These are phyloP conservation scores for Phytomonas francai DNA, from an alignment of 208 protist species.

Conservation along the genomic window DNA sequence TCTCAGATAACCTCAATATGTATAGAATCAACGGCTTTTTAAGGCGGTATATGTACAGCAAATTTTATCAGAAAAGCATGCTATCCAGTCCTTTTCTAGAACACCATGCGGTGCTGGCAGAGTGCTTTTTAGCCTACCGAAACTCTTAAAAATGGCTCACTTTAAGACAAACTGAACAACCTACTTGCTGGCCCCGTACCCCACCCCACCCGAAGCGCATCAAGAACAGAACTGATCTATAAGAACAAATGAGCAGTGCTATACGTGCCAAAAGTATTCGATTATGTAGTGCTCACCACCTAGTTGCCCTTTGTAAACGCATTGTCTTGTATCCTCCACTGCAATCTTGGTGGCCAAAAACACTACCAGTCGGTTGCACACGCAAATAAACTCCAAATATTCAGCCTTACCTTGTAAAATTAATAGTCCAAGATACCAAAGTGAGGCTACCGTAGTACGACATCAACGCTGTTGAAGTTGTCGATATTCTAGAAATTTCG, in stretches of 20 bases:
- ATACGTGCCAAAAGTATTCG: neutral
- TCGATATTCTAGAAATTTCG: neutral
- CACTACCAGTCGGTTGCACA: neutral
- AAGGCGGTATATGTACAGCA: neutral
- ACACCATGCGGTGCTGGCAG: neutral
- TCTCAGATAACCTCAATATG: neutral
- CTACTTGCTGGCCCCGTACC: neutral
- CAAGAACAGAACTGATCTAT: neutral
- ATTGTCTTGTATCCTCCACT: neutral
- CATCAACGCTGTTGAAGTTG: neutral
- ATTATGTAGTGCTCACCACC: neutral
- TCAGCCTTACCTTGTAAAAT: neutral
- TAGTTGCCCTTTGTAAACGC: neutral
- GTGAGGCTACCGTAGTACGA: neutral
- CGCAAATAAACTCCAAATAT: slow-evolving; percentile 3
- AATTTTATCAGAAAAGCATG: neutral
- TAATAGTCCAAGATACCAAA: neutral
- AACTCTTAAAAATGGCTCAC: neutral
- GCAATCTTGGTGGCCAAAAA: neutral
- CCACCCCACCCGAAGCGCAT: neutral
- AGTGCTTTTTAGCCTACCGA: neutral
- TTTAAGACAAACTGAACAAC: neutral
- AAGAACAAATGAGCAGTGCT: neutral
- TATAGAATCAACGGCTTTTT: neutral
- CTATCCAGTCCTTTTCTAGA: neutral